Evolutionary conservation across 1,139 yeast species (phyloP).

Genomic region (Kodamaea ohmeri): DNA sequence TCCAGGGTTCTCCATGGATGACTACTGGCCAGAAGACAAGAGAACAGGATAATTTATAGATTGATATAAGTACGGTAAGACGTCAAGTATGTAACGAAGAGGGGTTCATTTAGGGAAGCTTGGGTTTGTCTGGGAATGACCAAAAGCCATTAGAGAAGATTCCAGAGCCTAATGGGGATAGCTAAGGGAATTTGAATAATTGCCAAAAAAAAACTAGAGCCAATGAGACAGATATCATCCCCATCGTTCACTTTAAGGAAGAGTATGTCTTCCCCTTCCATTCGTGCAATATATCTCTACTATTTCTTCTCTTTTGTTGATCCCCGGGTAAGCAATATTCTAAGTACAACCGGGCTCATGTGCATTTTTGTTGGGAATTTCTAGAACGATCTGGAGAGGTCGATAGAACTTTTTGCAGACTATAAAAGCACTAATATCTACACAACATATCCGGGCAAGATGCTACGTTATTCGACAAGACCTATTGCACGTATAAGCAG

Average conservation of each 20-base stretch:
- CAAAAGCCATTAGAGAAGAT: no score
- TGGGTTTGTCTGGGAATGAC: no score
- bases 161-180: no score
- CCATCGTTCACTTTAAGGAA: no score
- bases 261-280: no score
- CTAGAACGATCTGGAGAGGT: conserved; percentile 1
- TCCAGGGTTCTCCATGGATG: conserved; percentile 32
- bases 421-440: neutral
- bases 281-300: no score
- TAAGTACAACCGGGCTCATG: neutral
- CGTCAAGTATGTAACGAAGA: no score
- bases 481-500: conserved; percentile 1
- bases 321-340: no score
- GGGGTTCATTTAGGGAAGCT: no score
- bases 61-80: neutral
- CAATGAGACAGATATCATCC: no score
- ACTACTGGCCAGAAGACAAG: conserved; percentile 34
- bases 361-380: conserved; percentile 1
- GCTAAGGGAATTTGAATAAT: no score
- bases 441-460: neutral
- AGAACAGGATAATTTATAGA: conserved; percentile 3
- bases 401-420: neutral
- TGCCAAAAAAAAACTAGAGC: no score
- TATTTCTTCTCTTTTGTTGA: neutral
- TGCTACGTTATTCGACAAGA: conserved; percentile 4